These are phyloP conservation scores for Fomes fomentarius DNA, from an alignment of 1,284 basidiomycete species.

Conservation along the genomic window DNA sequence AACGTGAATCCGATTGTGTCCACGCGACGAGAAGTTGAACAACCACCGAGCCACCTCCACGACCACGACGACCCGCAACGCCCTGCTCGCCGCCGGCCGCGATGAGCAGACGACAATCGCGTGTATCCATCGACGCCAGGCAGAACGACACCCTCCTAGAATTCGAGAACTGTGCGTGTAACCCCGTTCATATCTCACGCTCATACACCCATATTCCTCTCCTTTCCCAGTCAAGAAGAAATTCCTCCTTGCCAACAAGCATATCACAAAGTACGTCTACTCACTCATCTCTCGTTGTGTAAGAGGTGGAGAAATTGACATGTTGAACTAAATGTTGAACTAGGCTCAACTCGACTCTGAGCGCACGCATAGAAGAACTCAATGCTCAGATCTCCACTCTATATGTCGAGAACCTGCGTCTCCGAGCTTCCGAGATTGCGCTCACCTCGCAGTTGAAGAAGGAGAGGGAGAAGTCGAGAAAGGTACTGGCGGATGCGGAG, in stretches of 20 bases:
- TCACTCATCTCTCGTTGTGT: background rate
- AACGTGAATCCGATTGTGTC: constrained; percentile 6
- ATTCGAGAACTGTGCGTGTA: constrained; percentile 76
- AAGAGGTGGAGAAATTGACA: background rate
- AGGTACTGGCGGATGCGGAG: constrained; percentile 72
- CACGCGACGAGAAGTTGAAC: constrained; percentile 22
- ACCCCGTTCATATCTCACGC: constrained; percentile 13
- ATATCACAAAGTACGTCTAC: constrained; percentile 75
- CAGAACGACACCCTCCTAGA: constrained; percentile 81
- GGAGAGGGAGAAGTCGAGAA: constrained; percentile 74
- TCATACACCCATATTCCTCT: constrained; percentile 23
- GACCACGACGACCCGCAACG: constrained; percentile 14
- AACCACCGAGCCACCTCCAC: constrained; percentile 21
- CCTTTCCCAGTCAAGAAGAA: constrained; percentile 78
- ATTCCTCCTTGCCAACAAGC: constrained; percentile 85
- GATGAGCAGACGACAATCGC: constrained; percentile 83
- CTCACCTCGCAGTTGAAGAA: constrained; percentile 74
- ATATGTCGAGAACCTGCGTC: constrained; percentile 77
- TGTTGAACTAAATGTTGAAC: constrained; percentile 1
- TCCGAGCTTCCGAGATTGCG: constrained; percentile 78
- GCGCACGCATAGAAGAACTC: constrained; percentile 80
- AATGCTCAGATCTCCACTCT: constrained; percentile 78
- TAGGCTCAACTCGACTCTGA: constrained; percentile 82
- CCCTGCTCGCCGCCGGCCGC: constrained; percentile 36
- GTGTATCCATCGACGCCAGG: constrained; percentile 63